phyloP scores from a whole-genome alignment of 208 protist species.

The Strigomonas culicis region DNA sequence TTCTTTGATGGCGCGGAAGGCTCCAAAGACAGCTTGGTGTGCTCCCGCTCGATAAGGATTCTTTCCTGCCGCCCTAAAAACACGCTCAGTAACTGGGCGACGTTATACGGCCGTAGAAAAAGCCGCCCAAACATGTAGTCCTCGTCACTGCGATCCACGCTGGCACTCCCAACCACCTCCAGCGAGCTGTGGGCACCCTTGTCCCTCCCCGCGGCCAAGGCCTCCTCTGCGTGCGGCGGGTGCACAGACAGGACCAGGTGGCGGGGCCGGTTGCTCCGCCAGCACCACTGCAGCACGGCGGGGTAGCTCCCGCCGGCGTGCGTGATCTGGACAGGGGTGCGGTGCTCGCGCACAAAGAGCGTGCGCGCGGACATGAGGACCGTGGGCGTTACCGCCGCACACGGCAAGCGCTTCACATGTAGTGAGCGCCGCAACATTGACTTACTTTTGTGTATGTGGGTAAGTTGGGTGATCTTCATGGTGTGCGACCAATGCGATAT shows the following conservation, averaged over 20 bases:
- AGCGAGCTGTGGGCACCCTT: neutral
- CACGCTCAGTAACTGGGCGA: conserved; percentile 77
- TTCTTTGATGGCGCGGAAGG: neutral
- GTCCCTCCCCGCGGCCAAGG: neutral
- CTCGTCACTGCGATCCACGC: conserved; percentile 4
- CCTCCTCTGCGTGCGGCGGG: conserved; percentile 12
- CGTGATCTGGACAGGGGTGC: conserved; percentile 44
- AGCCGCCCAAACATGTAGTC: conserved; percentile 78
- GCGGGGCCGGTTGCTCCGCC: conserved; percentile 37
- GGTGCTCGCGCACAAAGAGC: conserved; percentile 60
- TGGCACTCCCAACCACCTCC: neutral
- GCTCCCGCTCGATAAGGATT: conserved; percentile 35
- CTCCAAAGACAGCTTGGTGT: conserved; percentile 37
- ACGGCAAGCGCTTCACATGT: too few relatives aligned
- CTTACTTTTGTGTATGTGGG: too few relatives aligned
- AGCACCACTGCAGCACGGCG: conserved; percentile 61
- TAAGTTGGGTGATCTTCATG: too few relatives aligned
- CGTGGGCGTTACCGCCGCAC: neutral
- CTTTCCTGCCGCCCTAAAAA: conserved; percentile 53
- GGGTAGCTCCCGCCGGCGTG: conserved; percentile 26
- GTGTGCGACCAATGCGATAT: too few relatives aligned
- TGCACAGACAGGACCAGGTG: conserved; percentile 61
- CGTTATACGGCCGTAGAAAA: conserved; percentile 82
- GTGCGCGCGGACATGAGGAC: conserved; percentile 10
- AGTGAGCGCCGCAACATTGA: too few relatives aligned